Evolutionary conservation across 441 rosid genomes (phyloP).

Genomic region (California macrophylla): DNA sequence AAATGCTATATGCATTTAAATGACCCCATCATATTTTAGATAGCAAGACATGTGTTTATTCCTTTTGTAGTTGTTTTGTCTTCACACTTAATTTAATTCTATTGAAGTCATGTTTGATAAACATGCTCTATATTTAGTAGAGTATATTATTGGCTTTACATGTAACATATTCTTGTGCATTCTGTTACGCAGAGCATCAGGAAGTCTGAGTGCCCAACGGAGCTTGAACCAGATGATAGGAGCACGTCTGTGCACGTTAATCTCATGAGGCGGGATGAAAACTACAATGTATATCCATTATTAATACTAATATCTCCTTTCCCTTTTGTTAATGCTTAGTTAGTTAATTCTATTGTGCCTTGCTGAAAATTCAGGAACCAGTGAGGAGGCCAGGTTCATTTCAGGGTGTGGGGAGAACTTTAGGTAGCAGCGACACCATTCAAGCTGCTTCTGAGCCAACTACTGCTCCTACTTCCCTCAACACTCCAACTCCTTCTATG

Average conservation of each 20-base stretch:
- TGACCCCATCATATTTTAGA: neutral
- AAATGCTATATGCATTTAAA: neutral
- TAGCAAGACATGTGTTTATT: neutral
- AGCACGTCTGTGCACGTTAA: constrained; percentile 78
- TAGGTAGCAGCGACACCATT: constrained; percentile 31
- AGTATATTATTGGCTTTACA: neutral
- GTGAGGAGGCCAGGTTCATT: constrained; percentile 31
- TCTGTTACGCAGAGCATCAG: constrained; percentile 54
- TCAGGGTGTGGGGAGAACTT: constrained; percentile 45
- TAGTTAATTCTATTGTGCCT: neutral
- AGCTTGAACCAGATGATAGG: constrained; percentile 77
- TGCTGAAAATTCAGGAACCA: constrained; percentile 33
- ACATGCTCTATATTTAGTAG: neutral
- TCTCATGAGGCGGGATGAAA: constrained; percentile 64
- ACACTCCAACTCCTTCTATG: constrained; percentile 33
- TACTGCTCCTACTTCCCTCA: constrained; percentile 18
- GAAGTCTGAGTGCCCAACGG: constrained; percentile 89
- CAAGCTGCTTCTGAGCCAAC: constrained; percentile 19
- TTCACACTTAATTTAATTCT: neutral
- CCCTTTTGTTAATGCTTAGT: neutral
- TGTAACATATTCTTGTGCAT: neutral
- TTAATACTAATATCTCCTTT: neutral
- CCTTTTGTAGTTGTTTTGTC: neutral
- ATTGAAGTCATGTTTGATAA: neutral
- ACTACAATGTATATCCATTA: constrained; percentile 52